phyloP scores from a whole-genome alignment of 1,284 basidiomycete genomes.

The Trichosporon asahii region DNA sequence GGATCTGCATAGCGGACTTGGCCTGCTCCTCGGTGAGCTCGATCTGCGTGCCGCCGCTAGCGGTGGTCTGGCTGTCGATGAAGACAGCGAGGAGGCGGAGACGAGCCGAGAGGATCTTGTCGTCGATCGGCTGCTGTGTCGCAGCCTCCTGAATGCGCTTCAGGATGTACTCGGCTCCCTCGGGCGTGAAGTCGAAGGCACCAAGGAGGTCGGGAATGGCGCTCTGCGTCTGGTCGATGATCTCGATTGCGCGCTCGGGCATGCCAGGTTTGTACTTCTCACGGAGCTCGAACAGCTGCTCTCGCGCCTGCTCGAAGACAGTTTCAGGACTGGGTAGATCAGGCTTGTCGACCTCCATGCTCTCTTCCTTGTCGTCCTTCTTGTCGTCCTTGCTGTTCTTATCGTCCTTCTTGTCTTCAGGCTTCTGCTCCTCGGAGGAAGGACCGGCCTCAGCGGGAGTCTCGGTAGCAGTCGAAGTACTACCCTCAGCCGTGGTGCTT shows the following conservation, averaged over 20 bases:
- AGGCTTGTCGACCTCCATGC: conserved; percentile 27
- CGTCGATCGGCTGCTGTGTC: conserved; percentile 55
- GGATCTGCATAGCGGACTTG: conserved; percentile 59
- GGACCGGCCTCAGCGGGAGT: neutral
- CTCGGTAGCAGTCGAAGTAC: neutral
- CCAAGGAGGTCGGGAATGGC: conserved; percentile 85
- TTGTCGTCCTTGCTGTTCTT: conserved; percentile 24
- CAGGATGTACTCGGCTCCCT: conserved; percentile 43
- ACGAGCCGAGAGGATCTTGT: conserved; percentile 65
- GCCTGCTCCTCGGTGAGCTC: conserved; percentile 40
- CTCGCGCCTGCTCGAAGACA: conserved; percentile 19
- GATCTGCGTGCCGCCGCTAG: conserved; percentile 7
- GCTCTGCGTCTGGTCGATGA: conserved; percentile 82
- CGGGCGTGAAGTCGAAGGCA: conserved; percentile 60
- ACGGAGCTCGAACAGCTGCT: conserved; percentile 64
- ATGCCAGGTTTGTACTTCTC: conserved; percentile 65
- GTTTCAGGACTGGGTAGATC: conserved; percentile 16
- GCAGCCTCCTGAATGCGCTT: conserved; percentile 25
- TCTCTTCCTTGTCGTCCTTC: conserved; percentile 18
- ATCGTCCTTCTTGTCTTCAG: conserved; percentile 26
- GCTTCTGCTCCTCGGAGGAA: neutral
- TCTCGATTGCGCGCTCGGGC: conserved; percentile 64
- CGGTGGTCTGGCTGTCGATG: conserved; percentile 17
- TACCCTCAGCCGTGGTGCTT: neutral
- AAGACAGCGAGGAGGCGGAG: conserved; percentile 82